Percentiles rank a stretch among this genome's conserved stretches.
These are phyloP conservation scores for Solanum sejunctum DNA, from an alignment of 257 asterid genomes.

Conservation along the genomic window DNA sequence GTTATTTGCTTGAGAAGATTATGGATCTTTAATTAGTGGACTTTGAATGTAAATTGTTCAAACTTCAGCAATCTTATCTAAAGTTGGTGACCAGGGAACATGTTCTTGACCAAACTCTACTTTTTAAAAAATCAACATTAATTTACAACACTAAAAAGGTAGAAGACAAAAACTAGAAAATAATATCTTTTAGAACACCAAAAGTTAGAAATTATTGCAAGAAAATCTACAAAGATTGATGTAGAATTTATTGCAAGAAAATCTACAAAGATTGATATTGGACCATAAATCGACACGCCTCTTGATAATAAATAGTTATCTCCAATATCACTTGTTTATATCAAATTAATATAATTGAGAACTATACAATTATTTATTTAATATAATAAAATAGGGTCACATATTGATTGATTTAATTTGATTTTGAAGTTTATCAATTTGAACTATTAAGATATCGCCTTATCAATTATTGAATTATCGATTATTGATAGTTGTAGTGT, in stretches of 20 bases:
- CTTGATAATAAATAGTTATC: not conserved
- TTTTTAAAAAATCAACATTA: not conserved
- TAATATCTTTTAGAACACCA: not conserved
- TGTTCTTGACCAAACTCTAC: not conserved
- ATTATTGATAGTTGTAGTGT: too few species aligned
- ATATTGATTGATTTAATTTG: too few species aligned
- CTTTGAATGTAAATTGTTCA: not conserved
- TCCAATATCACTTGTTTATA: too few species aligned
- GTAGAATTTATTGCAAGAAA: not conserved
- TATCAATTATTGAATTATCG: too few species aligned
- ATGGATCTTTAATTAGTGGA: not conserved
- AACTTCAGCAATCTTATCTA: not conserved
- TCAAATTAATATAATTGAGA: too few species aligned
- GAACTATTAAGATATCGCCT: too few species aligned
- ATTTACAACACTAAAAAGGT: not conserved
- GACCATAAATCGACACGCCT: not conserved
- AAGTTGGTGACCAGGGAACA: not conserved
- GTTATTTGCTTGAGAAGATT: not conserved
- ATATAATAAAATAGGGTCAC: not conserved
- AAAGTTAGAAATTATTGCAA: not conserved
- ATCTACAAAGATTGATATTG: not conserved
- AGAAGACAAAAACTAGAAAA: not conserved
- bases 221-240: not conserved
- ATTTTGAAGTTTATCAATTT: too few species aligned
- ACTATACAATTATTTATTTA: not conserved